A percentile compares a stretch with the other conserved stretches of the same genome.
Conservation (phyloP, 2,329 filamentous ascomycete genomes). For the Ambrosiella cleistominuta region DNA sequence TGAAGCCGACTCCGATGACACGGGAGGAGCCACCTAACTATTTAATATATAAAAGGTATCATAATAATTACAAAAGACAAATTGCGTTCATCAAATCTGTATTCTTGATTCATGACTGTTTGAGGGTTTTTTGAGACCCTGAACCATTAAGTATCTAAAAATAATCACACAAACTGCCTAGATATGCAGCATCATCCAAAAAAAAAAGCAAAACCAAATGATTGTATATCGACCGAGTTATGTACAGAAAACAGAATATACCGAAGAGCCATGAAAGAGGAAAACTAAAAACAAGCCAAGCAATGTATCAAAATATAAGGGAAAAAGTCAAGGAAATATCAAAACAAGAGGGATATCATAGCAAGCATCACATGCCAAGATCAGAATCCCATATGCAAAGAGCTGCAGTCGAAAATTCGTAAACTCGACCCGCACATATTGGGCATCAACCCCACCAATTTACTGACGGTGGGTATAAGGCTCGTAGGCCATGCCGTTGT, state of each 20-base stretch:
- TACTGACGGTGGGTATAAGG: constrained; percentile 42
- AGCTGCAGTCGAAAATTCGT: constrained; percentile 2
- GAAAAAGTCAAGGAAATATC: not conserved
- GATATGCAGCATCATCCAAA: not conserved
- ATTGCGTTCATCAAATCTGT: not conserved
- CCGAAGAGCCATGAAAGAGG: not conserved
- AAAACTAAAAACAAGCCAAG: not conserved
- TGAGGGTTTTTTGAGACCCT: too few relatives aligned
- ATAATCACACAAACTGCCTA: not conserved
- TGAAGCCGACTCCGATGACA: too few relatives aligned
- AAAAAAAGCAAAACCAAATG: constrained; percentile 5
- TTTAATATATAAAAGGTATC: not conserved
- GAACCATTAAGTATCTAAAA: not conserved
- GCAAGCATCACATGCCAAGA: not conserved
- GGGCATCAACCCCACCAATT: constrained; percentile 12
- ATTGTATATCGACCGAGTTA: constrained; percentile 2
- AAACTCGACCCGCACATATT: constrained; percentile 4
- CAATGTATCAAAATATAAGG: not conserved
- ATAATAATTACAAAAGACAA: not conserved
- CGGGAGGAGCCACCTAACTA: not conserved
- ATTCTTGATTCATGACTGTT: not conserved
- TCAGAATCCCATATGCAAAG: not conserved
- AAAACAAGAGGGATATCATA: not conserved
- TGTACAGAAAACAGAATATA: constrained; percentile 6
- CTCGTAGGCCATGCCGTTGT: constrained; percentile 42